These are phyloP conservation scores for Ophiocordyceps australis DNA, from an alignment of 2,329 filamentous ascomycete genomes.

Conservation along the genomic window DNA sequence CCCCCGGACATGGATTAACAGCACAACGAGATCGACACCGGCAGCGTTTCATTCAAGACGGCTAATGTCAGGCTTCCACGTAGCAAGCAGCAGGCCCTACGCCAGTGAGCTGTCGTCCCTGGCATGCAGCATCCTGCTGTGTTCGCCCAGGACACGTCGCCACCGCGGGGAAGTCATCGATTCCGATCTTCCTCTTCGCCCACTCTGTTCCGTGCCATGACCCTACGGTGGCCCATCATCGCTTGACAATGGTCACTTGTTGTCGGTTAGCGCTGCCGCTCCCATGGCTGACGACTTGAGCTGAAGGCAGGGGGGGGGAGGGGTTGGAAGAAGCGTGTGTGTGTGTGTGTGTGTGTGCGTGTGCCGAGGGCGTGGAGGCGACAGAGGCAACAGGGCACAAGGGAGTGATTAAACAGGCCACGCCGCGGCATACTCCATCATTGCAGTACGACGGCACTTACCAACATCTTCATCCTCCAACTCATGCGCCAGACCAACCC, in stretches of 20 bases:
- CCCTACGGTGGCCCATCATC: conserved; percentile 21
- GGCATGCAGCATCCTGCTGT: too few species aligned
- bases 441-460: conserved; percentile 37
- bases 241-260: conserved; percentile 44
- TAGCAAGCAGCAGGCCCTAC: not conserved
- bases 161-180: conserved; percentile 1
- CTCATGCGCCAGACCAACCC: conserved; percentile 81
- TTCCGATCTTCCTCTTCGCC: not conserved
- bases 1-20: not conserved
- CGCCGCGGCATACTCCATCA: too few species aligned
- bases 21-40: not conserved
- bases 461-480: conserved; percentile 94
- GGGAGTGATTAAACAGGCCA: too few species aligned
- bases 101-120: too few species aligned
- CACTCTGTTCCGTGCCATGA: conserved; percentile 2
- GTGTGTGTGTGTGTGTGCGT: not conserved
- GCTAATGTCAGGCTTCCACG: conserved; percentile 1
- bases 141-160: too few species aligned
- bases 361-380: not conserved
- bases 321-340: too few species aligned
- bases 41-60: not conserved
- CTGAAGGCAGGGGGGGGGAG: conserved; percentile 2
- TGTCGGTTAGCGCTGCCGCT: conserved; percentile 3
- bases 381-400: not conserved
- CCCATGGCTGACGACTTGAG: not conserved